A percentile compares a stretch with the other conserved stretches of the same genome.
These are phyloP conservation scores for Musa troglodytarum DNA, from an alignment of 176 grass and related monocot genomes.

Conservation along the genomic window DNA sequence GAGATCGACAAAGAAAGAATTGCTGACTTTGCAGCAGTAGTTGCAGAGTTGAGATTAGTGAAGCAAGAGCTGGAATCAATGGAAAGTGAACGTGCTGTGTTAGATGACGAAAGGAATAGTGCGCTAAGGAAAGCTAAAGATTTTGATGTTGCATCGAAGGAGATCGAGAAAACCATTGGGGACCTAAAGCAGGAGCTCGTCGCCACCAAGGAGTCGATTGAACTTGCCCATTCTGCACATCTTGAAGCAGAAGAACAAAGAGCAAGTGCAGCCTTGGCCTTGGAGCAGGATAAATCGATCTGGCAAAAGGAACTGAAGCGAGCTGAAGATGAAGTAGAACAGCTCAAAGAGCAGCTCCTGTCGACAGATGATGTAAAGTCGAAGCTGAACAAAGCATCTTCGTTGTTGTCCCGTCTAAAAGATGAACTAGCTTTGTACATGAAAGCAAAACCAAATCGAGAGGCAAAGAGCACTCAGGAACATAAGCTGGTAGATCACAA, in stretches of 20 bases:
- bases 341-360: constrained; percentile 22
- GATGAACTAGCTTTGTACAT: constrained; percentile 32
- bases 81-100: constrained; percentile 30
- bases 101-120: constrained; percentile 35
- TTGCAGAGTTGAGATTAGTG: constrained; percentile 42
- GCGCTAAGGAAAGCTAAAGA: constrained; percentile 35
- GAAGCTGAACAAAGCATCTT: constrained; percentile 33
- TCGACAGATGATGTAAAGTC: constrained; percentile 37
- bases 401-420: constrained; percentile 31
- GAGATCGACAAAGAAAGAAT: constrained; percentile 25
- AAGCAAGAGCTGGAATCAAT: constrained; percentile 53
- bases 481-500: neutral
- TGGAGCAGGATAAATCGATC: constrained; percentile 40
- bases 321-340: constrained; percentile 36
- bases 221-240: constrained; percentile 43
- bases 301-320: constrained; percentile 57
- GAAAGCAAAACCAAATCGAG: constrained; percentile 23
- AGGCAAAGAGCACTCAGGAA: neutral
- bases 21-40: neutral
- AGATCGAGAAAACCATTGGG: constrained; percentile 42
- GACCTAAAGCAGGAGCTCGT: constrained; percentile 46
- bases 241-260: constrained; percentile 50
- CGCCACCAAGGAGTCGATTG: constrained; percentile 30
- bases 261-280: constrained; percentile 32
- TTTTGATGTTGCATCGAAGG: constrained; percentile 22